Conservation (phyloP, 2,329 filamentous ascomycete species). For the Aspergillus candidus region DNA sequence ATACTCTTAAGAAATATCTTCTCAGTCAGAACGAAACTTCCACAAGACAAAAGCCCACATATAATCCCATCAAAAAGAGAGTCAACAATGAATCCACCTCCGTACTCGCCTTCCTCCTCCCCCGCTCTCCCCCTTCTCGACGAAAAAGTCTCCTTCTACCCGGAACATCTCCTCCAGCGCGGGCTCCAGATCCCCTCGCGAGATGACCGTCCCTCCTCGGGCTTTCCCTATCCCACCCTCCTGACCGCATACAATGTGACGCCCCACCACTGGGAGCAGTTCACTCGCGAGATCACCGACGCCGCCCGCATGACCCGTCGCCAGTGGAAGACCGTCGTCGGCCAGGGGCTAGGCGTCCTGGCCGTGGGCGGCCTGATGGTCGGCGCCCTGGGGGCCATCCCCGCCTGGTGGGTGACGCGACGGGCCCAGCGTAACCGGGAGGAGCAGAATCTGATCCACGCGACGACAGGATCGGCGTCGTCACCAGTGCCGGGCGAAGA, state of each 20-base stretch:
- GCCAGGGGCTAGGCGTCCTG: conserved; percentile 23
- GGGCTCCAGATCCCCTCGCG: conserved; percentile 28
- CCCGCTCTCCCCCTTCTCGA: background rate
- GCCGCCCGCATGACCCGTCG: conserved; percentile 22
- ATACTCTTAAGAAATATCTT: too few relatives aligned
- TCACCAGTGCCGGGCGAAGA: background rate
- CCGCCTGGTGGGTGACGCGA: conserved; percentile 20
- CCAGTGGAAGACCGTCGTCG: conserved; percentile 27
- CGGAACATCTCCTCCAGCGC: conserved; percentile 12
- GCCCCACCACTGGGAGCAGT: conserved; percentile 19
- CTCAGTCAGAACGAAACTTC: too few relatives aligned
- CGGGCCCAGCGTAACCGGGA: conserved; percentile 18
- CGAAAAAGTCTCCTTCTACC: too few relatives aligned
- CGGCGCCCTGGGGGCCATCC: conserved; percentile 24
- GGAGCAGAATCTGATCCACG: conserved; percentile 20
- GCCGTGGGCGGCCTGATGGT: conserved; percentile 27
- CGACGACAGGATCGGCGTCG: conserved; percentile 11
- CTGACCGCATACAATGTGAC: conserved; percentile 18
- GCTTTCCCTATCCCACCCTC: conserved; percentile 26
- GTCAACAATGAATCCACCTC: conserved; percentile 11
- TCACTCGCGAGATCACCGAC: conserved; percentile 23
- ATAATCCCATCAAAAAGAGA: background rate
- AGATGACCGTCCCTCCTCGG: conserved; percentile 20
- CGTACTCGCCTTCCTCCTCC: background rate
- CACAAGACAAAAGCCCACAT: too few relatives aligned